Evolutionary conservation across 2,329 filamentous ascomycete species (phyloP), one percentile per base, ranked within the genome.

Genomic region (Madurella fahalii): DNA sequence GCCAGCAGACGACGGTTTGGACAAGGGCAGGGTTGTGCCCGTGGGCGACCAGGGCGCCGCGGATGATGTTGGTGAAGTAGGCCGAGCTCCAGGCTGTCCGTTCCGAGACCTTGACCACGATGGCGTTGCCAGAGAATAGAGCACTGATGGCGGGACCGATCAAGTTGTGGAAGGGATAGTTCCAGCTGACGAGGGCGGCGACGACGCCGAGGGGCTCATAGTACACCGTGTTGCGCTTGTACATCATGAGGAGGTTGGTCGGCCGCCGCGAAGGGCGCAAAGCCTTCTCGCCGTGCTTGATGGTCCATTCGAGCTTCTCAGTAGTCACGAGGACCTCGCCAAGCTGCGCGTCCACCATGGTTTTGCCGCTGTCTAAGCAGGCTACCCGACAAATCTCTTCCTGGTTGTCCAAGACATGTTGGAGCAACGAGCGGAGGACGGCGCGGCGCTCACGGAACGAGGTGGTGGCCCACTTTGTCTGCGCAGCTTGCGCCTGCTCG

Each of bases 141-240:
- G 89, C 85, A 62, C 89, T 92, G 68, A 97, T 95, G 61, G 96
- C 82, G 13, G 93, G 94, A 0, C 89, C 90, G 45, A 97, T 83
- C 59, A 97, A 78, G 72, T 99, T 99, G 75, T 99, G 94, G 72
- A 97, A 95, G 43, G 90, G 85, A 69, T 91, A 97, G 75, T 99
- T 99, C 94, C 94, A 99, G 68, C 89, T 94, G 42, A 99, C 90
- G 50, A 93, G 86, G 16, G 94, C 93, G 11, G 90, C 87, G 5
- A 99, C 89, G 37, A 99, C 90, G 15, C 94, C 94, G 17, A 97
- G 76, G 13, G 94, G 93, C 72, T 99, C 92, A 71, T 95, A 99
- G 47, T 82, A 76, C 30, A 99, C 91, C 58, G 85, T 86, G 68
- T 96, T 96, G 69, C 82, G 84, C 79, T 99, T 99, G 74, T 97